These are phyloP conservation scores for Phialocephala sp. DNA, from an alignment of 2,329 filamentous ascomycete species.

Conservation along the genomic window DNA sequence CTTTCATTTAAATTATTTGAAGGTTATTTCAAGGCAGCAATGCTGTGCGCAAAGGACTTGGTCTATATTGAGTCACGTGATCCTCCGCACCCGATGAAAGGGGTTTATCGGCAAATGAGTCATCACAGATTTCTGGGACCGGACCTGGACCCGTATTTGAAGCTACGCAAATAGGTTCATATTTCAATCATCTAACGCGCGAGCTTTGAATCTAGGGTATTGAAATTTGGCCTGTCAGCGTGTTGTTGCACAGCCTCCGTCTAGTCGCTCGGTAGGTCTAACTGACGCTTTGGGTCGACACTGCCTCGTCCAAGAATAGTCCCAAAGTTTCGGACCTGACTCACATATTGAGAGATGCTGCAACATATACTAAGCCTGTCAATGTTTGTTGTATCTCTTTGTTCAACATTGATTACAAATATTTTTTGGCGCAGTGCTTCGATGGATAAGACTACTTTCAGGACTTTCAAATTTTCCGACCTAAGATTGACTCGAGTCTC, in stretches of 20 bases:
- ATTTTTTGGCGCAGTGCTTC: not conserved
- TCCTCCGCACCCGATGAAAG: not conserved
- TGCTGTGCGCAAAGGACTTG: not conserved
- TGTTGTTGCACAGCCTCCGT: not conserved
- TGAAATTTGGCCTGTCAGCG: not conserved
- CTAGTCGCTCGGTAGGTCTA: not conserved
- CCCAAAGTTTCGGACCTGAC: not conserved
- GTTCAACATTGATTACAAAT: not conserved
- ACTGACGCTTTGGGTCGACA: not conserved
- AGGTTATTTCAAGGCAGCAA: not conserved
- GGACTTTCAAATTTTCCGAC: not conserved
- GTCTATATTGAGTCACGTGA: not conserved
- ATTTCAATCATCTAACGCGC: not conserved
- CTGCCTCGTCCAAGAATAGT: not conserved
- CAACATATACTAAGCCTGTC: not conserved
- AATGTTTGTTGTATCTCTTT: not conserved
- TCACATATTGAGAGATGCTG: not conserved
- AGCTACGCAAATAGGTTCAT: not conserved
- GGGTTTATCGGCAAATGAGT: not conserved
- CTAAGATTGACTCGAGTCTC: not conserved
- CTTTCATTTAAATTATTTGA: too few relatives aligned
- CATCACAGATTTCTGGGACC: not conserved
- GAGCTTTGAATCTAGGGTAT: not conserved
- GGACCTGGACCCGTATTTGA: not conserved
- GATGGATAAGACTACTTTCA: not conserved